Base-by-base conservation (phyloP, 306 rosid species). In the Inga oerstediana region DNA sequence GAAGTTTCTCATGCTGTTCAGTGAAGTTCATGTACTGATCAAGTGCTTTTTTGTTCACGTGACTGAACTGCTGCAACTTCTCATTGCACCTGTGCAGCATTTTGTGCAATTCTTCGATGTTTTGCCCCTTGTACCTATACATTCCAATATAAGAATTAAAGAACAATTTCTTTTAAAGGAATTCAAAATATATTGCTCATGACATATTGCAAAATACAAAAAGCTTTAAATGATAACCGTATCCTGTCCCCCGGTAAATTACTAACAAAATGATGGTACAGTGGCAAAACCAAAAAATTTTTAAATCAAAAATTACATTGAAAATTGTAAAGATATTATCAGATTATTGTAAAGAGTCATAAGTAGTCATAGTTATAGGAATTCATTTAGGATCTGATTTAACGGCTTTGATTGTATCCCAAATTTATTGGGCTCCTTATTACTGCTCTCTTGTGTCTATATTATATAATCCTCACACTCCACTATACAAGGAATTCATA, bases 1-100 rank as follows among this genome's bases (percentile, higher is more conserved):
- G 98, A 83, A 96, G 99, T 86, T 93, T 97, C 84, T 96, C 99
- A 71, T 98, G 89, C 75, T 96, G 99, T 87, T 93, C 99, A 17
- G 98, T 93, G 80, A 96, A 96, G 88, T 93, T 96, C 70, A 96
- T 92, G 80, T 93, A 96, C 84, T 96, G 99, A 83, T 93, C 98
- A 65, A 96, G 95, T 66, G 98, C 98, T 89, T 93, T 96, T 86
- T 93, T 96, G 87, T 96, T 96, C 43, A 96, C 98, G 84, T 96
- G 99, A 87, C 98, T 93, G 80, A 93, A 96, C 81, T 91, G 91
- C 76, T 92, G 98, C 88, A 96, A 87, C 80, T 96, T 92, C 52
- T 96, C 98, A 69, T 84, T 93, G 93, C 98, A 93, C 84, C 94
- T 91, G 82, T 93, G 98, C 88, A 96, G 88, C 94, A 86, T 90